Evolutionary conservation across 2,329 filamentous ascomycete genomes (phyloP).

Genomic region (Aspergillus candidus): DNA sequence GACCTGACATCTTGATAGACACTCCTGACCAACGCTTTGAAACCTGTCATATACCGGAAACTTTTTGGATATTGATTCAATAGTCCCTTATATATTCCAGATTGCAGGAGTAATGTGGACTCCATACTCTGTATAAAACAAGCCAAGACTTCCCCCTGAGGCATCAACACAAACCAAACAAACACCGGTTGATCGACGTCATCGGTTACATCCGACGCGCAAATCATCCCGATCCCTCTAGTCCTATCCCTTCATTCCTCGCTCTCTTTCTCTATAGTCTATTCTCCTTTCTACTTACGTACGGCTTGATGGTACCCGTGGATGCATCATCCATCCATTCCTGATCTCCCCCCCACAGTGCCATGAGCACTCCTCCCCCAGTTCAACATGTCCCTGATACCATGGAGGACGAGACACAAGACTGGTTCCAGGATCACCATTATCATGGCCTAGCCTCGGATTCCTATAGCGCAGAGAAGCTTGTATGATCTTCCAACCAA

Average conservation of each 20-base stretch:
- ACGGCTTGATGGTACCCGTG: too few relatives aligned
- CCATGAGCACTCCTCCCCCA: conserved; percentile 23
- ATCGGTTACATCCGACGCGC: conserved; percentile 17
- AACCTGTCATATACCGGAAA: too few relatives aligned
- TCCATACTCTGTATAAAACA: too few relatives aligned
- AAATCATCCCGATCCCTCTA: background rate
- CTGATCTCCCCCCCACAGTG: conserved; percentile 6
- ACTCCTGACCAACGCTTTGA: too few relatives aligned
- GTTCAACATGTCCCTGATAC: conserved; percentile 15
- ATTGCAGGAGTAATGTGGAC: too few relatives aligned
- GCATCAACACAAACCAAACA: conserved; percentile 19
- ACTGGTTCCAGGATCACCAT: conserved; percentile 18
- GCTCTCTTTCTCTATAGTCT: background rate
- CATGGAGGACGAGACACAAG: conserved; percentile 16
- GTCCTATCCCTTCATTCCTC: background rate
- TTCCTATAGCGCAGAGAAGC: conserved; percentile 50
- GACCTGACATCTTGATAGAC: too few relatives aligned
- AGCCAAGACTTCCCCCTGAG: conserved; percentile 2
- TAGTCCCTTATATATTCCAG: too few relatives aligned
- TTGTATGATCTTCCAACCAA: conserved; percentile 37
- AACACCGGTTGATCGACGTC: conserved; percentile 27
- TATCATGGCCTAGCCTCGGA: conserved; percentile 38
- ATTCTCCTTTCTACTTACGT: background rate
- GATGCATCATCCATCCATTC: background rate
- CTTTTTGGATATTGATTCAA: too few relatives aligned